Evolutionary conservation across 2,329 filamentous ascomycete genomes (phyloP).

Genomic region (Fusarium agapanthi): DNA sequence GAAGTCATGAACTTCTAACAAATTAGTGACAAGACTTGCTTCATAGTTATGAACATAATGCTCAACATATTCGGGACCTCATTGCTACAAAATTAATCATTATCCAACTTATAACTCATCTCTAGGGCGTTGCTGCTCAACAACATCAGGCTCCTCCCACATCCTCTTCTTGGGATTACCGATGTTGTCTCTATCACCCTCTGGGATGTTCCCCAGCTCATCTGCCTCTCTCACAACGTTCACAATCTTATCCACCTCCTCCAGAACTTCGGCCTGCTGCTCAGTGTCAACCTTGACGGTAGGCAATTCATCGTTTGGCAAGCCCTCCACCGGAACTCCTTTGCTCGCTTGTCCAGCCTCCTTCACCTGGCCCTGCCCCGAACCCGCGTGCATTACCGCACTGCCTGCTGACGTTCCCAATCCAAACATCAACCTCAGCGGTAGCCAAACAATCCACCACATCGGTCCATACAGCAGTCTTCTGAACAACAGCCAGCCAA

Average conservation of each 20-base stretch:
- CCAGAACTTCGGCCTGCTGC: conserved; percentile 53
- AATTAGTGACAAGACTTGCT: background rate
- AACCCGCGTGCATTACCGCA: conserved; percentile 54
- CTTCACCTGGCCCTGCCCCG: conserved; percentile 37
- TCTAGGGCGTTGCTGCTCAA: conserved; percentile 44
- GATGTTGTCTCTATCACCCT: conserved; percentile 11
- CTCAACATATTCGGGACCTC: background rate
- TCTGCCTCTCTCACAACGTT: conserved; percentile 52
- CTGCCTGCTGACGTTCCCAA: conserved; percentile 64
- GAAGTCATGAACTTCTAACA: background rate
- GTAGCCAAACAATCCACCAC: conserved; percentile 89
- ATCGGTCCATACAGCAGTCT: conserved; percentile 86
- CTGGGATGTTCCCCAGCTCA: conserved; percentile 37
- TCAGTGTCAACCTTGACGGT: conserved; percentile 56
- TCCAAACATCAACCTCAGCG: conserved; percentile 73
- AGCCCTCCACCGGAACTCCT: conserved; percentile 46
- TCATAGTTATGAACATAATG: background rate
- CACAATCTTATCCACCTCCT: conserved; percentile 65
- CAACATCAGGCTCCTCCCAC: conserved; percentile 40
- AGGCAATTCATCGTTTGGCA: conserved; percentile 55
- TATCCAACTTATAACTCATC: conserved; percentile 50
- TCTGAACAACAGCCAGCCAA: conserved; percentile 86
- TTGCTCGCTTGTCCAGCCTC: conserved; percentile 41
- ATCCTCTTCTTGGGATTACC: conserved; percentile 44
- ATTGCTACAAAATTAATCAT: background rate